Evolutionary conservation across 768 basidiomycete genomes (phyloP).

Genomic region (Lactifluus echinatus): DNA sequence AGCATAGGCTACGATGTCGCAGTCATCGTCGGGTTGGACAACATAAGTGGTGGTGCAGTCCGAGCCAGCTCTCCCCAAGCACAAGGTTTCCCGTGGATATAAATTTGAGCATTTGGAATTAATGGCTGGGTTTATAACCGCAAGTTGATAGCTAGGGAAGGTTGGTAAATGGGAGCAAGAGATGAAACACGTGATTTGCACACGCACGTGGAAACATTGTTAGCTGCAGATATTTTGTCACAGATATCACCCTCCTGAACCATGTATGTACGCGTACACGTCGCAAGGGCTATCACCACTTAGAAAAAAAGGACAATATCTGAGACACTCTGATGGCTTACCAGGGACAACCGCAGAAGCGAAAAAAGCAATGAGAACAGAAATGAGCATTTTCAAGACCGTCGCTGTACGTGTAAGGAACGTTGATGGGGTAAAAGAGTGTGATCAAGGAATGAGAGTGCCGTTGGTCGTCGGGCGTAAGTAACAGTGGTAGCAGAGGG

Average conservation of each 20-base stretch:
- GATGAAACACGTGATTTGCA: neutral
- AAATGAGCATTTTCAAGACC: neutral
- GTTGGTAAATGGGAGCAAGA: neutral
- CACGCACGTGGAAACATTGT: constrained; percentile 56
- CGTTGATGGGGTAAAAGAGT: neutral
- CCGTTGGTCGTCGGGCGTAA: neutral
- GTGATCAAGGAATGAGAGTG: constrained; percentile 7
- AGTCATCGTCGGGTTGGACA: constrained; percentile 49
- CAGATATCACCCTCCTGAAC: constrained; percentile 53
- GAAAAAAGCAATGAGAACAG: neutral
- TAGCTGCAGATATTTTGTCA: constrained; percentile 52
- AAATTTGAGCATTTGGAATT: constrained; percentile 55
- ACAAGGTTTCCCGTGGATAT: constrained; percentile 39
- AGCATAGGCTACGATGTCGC: constrained; percentile 37
- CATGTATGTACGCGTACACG: constrained; percentile 55
- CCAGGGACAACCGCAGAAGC: neutral
- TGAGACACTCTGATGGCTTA: neutral
- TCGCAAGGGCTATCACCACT: neutral
- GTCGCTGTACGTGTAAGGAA: neutral
- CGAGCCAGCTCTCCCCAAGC: constrained; percentile 48
- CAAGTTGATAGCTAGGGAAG: constrained; percentile 64
- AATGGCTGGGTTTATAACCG: constrained; percentile 43
- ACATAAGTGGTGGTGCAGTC: constrained; percentile 59
- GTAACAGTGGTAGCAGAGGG: neutral
- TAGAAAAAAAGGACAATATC: neutral